Conservation (phyloP, 2,329 filamentous ascomycete genomes). For the Curvularia sp. region DNA sequence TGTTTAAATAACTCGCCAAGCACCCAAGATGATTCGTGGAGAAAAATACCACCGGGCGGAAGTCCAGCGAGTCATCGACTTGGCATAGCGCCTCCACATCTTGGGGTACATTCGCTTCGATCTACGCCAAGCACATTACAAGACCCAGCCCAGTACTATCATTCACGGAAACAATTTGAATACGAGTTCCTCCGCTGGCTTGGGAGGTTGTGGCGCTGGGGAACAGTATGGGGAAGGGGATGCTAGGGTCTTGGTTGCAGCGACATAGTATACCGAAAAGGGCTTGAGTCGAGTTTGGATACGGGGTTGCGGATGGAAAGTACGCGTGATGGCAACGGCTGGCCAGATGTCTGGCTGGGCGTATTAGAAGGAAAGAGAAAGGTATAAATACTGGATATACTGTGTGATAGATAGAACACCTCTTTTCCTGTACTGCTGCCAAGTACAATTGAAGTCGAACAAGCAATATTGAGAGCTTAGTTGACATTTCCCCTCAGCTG, state of each 20-base stretch:
- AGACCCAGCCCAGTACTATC: constrained; percentile 7
- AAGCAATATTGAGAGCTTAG: constrained; percentile 6
- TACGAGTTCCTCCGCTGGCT: constrained; percentile 13
- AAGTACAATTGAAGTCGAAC: constrained; percentile 11
- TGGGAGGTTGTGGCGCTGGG: constrained; percentile 4
- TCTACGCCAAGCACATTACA: constrained; percentile 15
- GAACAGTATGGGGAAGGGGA: not conserved
- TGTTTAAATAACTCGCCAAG: constrained; percentile 8
- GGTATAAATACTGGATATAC: constrained; percentile 10
- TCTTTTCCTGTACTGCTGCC: constrained; percentile 6
- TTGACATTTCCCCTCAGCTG: not conserved
- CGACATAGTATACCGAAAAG: constrained; percentile 8
- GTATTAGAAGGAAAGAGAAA: not conserved
- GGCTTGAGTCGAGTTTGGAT: not conserved
- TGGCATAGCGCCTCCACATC: constrained; percentile 14
- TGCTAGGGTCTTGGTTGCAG: not conserved
- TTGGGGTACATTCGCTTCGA: constrained; percentile 2
- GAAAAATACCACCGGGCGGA: constrained; percentile 12
- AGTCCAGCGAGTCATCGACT: constrained; percentile 15
- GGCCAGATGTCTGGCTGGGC: constrained; percentile 1
- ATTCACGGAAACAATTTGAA: constrained; percentile 27
- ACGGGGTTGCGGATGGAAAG: not conserved
- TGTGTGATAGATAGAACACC: not conserved
- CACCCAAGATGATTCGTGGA: constrained; percentile 22
- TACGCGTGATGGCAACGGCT: not conserved